Evolutionary conservation across 2,329 filamentous ascomycete genomes (phyloP).

Genomic region (Neofusicoccum sp.): DNA sequence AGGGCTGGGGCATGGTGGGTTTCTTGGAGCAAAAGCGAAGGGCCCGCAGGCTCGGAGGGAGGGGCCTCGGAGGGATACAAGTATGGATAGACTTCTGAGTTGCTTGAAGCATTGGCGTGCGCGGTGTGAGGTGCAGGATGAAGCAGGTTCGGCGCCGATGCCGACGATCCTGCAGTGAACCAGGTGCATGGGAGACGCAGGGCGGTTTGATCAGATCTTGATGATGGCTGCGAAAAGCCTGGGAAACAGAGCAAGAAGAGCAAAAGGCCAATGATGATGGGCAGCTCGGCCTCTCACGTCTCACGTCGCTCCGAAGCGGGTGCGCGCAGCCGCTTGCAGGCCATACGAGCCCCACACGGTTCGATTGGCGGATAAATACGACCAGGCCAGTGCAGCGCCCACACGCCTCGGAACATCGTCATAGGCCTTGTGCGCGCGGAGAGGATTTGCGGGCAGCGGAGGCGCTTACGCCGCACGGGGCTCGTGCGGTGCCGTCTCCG

Average conservation of each 20-base stretch:
- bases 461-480: no score
- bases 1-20: neutral
- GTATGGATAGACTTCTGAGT: slow-evolving; percentile 16
- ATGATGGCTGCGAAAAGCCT: no score
- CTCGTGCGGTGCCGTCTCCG: no score
- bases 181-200: neutral
- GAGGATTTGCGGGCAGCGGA: no score
- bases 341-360: slow-evolving; percentile 10
- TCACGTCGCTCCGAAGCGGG: no score
- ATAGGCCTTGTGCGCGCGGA: no score
- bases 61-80: neutral
- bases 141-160: neutral
- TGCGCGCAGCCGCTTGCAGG: neutral
- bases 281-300: no score
- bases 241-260: no score
- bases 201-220: no score
- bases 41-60: neutral
- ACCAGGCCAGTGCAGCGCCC: neutral
- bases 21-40: neutral
- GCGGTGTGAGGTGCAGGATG: neutral
- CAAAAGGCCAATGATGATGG: no score
- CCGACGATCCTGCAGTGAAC: neutral
- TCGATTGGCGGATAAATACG: slow-evolving; percentile 14
- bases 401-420: neutral
- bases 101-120: neutral